phyloP scores from a whole-genome alignment of 139 green algal species.

The Chlorella sorokiniana region DNA sequence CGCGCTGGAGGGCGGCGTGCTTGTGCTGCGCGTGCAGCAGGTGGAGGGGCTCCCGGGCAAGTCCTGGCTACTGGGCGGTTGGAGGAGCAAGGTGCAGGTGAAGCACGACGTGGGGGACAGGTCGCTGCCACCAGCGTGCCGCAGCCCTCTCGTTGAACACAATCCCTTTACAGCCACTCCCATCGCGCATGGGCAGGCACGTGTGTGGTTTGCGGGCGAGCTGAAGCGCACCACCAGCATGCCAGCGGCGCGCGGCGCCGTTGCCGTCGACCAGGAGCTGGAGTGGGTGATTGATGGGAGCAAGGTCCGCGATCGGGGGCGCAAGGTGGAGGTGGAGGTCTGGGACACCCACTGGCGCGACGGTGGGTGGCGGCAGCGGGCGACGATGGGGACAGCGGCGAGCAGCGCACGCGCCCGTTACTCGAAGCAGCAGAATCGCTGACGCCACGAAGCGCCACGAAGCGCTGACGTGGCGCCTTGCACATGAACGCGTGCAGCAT shows the following conservation, averaged over 20 bases:
- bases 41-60: slow-evolving; percentile 1
- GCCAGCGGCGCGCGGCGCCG: neutral
- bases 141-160: neutral
- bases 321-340: neutral
- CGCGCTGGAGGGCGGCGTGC: slow-evolving; percentile 17
- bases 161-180: neutral
- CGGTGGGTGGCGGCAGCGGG: neutral
- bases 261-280: slow-evolving; percentile 15
- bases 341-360: slow-evolving; percentile 17
- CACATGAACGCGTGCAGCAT: neutral
- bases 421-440: neutral
- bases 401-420: neutral
- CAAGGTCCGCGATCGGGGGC: neutral
- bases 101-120: too few species aligned
- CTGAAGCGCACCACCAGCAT: neutral
- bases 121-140: neutral
- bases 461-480: neutral
- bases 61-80: slow-evolving; percentile 1
- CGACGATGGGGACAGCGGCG: neutral
- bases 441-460: neutral
- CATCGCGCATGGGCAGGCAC: neutral
- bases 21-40: slow-evolving; percentile 12
- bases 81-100: slow-evolving; percentile 6
- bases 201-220: slow-evolving; percentile 15
- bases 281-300: slow-evolving; percentile 20